Conservation (phyloP, 306 rosid genomes). For the Cucumis melo region DNA sequence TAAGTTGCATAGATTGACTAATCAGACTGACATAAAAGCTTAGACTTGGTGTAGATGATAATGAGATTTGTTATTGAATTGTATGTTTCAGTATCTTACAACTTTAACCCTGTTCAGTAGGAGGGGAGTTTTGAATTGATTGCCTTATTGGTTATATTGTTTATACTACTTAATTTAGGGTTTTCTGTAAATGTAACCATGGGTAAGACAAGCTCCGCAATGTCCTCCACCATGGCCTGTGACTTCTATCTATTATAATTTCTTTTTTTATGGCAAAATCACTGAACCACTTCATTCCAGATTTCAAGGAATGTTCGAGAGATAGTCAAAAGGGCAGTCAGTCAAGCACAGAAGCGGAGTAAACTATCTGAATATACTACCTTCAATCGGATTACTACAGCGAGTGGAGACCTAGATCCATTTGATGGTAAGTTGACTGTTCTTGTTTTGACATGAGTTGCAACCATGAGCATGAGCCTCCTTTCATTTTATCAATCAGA, state of each 20-base stretch:
- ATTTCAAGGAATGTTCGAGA: conserved; percentile 74
- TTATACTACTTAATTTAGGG: neutral
- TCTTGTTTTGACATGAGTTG: neutral
- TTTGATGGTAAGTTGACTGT: conserved; percentile 51
- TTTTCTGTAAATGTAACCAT: neutral
- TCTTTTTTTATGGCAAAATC: neutral
- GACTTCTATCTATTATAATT: neutral
- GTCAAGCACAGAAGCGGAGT: conserved; percentile 76
- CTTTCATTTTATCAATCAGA: too few species aligned
- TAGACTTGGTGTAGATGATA: neutral
- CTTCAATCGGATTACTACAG: conserved; percentile 56
- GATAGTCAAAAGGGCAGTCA: conserved; percentile 74
- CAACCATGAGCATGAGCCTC: neutral
- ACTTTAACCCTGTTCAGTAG: neutral
- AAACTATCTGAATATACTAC: conserved; percentile 56
- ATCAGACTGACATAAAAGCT: neutral
- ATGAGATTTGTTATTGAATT: neutral
- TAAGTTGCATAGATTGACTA: neutral
- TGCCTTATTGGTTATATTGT: neutral
- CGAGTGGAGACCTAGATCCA: conserved; percentile 69
- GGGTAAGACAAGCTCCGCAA: neutral
- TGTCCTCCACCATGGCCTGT: neutral
- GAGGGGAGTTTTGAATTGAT: neutral
- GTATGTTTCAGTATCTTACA: neutral
- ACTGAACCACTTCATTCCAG: conserved; percentile 19